Conservation (phyloP, 345 rosid genomes). For the Clausena lansium region DNA sequence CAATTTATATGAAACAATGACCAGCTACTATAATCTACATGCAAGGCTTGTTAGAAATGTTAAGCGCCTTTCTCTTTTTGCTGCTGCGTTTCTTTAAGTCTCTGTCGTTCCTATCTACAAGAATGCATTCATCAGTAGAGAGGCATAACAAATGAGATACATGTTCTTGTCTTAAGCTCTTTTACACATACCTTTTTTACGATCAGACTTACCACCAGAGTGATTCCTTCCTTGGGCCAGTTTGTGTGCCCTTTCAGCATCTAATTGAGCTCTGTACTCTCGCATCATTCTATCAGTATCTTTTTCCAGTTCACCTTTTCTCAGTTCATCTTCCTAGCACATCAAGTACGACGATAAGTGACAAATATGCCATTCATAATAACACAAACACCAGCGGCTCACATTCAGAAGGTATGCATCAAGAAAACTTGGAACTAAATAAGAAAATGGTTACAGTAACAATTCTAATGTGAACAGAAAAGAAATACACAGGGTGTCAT, state of each 20-base stretch:
- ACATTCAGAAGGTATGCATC: neutral
- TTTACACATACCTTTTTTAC: slow-evolving; percentile 48
- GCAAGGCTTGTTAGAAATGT: slow-evolving; percentile 6
- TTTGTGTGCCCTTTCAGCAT: slow-evolving; percentile 93
- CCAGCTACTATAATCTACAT: neutral
- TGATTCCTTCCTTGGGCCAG: slow-evolving; percentile 91
- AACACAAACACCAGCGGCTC: neutral
- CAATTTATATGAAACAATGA: neutral
- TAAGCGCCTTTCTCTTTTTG: slow-evolving; percentile 79
- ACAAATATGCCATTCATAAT: neutral
- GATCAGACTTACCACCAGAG: slow-evolving; percentile 54
- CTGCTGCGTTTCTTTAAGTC: slow-evolving; percentile 74
- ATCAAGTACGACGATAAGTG: slow-evolving; percentile 14
- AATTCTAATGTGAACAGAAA: neutral
- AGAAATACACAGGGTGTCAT: neutral
- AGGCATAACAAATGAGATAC: slow-evolving; percentile 9
- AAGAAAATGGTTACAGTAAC: neutral
- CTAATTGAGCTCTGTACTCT: slow-evolving; percentile 95
- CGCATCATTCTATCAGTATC: slow-evolving; percentile 96
- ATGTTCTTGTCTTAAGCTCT: slow-evolving; percentile 4
- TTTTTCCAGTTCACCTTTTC: slow-evolving; percentile 82
- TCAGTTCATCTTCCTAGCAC: slow-evolving; percentile 84
- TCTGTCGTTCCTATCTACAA: slow-evolving; percentile 80
- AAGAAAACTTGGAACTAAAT: neutral
- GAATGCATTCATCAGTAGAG: slow-evolving; percentile 20